Evolutionary conservation across 306 rosid genomes (phyloP), one percentile per base, ranked within the genome.

Genomic region (Sindora glabra): DNA sequence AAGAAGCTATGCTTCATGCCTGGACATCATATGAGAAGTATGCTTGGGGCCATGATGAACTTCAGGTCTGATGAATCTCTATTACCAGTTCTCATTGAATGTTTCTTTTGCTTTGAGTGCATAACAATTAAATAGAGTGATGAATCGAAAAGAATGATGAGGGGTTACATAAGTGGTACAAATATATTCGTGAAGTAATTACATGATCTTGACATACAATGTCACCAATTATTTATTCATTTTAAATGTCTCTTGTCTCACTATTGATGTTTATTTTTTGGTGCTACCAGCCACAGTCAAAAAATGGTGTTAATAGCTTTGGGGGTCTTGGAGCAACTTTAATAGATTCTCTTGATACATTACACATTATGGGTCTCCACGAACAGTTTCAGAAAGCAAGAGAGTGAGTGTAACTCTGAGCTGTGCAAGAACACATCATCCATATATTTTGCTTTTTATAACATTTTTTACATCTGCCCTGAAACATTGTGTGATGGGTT

Each of bases 251-350:
- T 36, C 42, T 11, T 44, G 56, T 19, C 79, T 37, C 10, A 27
- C n/a, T 4, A 56, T 68, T 78, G 60, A 77, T 74, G 16, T 25
- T 60, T 63, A 54, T 59, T 54, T 65, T 56, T 37, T 70, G 32
- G 56, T 61, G 46, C 55, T 72, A 55, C 75, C 90, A 94, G 99
- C 99, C 99, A 3, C 97, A 94, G 69, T 68, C 97, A 40, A 89
- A 82, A 83, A 79, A 55, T 67, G 99, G 99, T 77, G 83, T 84
- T 55, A 72, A 94, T 79, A 86, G 99, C 90, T 94, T 94, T 74
- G 96, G 99, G 74, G 97, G 99, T 59, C 97, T 94, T 73, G 99
- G 99, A 77, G 99, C 99, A 69, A 94, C 99, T 59, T 24, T 94
- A 82, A 51, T 94, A 56, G 99, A 94, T 64, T 80, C 99, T 62